Evolutionary conservation across 1,284 basidiomycete genomes (phyloP).

Genomic region (Sanghuangporus sanghuang): DNA sequence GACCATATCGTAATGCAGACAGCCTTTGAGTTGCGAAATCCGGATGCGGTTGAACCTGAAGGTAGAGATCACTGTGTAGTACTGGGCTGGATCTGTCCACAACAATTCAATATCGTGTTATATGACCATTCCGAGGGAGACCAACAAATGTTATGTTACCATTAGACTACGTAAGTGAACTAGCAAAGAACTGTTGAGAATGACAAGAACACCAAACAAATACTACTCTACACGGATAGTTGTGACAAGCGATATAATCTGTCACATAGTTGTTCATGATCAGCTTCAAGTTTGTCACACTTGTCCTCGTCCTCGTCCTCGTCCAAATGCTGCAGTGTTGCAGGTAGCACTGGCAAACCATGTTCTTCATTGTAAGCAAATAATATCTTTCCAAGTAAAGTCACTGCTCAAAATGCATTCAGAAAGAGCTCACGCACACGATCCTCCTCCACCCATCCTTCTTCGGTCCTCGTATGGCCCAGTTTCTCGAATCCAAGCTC

Average conservation of each 20-base stretch:
- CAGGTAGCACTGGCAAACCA: conserved; percentile 26
- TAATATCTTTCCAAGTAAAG: conserved; percentile 4
- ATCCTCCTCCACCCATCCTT: conserved; percentile 97
- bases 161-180: no score
- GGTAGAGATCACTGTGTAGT: no score
- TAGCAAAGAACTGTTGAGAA: no score
- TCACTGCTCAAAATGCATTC: neutral
- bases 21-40: no score
- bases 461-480: conserved; percentile 93
- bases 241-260: neutral
- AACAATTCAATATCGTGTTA: no score
- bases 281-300: neutral
- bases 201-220: neutral
- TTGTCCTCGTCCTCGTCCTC: neutral
- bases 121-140: no score
- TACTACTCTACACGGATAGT: no score
- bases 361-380: conserved; percentile 75
- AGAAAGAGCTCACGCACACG: conserved; percentile 95
- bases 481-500: conserved; percentile 89
- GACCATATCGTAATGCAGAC: no score
- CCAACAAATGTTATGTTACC: no score
- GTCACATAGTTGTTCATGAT: no score
- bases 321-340: neutral
- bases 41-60: no score
- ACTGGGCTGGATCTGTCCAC: no score